Evolutionary conservation across 768 basidiomycete genomes (phyloP), one percentile per base, ranked within the genome.

Genomic region (Termitomyces sp.): DNA sequence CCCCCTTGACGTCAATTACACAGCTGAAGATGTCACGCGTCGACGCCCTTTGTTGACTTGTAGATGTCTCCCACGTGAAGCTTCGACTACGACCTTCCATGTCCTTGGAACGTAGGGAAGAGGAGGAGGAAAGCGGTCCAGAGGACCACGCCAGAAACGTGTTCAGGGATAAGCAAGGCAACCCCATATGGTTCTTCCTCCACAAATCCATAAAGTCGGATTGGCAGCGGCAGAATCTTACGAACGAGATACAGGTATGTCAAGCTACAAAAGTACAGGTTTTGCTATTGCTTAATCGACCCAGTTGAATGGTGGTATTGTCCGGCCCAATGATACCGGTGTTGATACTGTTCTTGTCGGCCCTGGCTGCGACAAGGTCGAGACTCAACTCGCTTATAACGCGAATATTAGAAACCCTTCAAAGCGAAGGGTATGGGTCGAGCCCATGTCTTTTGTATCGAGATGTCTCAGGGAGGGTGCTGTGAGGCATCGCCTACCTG

Each of bases 211-310:
- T 78, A 45, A 65, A 61, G 16, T 55, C 54, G 6, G 14, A 6
- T 6, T 61, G 61, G 22, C 57, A 60, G 18, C 65, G 63, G 28
- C 13, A 44, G 0, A 65, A 63, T 1, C 61, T 76, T 13, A 67
- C 56, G 0, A 5, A 33, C 16, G 65, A 71, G n/a, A 77, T 78
- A n/a, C 58, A 71, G 66, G 78, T 76, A 64, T 10, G 36, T 42
- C 20, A 35, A 33, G 16, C 18, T 20, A 66, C 40, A n/a, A 26
- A 44, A 14, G 7, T 28, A 22, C 16, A 45, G n/a, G n/a, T 20
- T n/a, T 16, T 48, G n/a, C 26, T 38, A 9, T 33, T n/a, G 14
- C 26, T 45, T 4, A n/a, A 33, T 26, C 4, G 32, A 16, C 2
- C 18, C 26, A 70, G 69, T 46, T 24, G 2, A 22, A 65, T 54